These are phyloP conservation scores for Scedosporium dehoogii DNA, from an alignment of 2,329 filamentous ascomycete species.

Conservation along the genomic window DNA sequence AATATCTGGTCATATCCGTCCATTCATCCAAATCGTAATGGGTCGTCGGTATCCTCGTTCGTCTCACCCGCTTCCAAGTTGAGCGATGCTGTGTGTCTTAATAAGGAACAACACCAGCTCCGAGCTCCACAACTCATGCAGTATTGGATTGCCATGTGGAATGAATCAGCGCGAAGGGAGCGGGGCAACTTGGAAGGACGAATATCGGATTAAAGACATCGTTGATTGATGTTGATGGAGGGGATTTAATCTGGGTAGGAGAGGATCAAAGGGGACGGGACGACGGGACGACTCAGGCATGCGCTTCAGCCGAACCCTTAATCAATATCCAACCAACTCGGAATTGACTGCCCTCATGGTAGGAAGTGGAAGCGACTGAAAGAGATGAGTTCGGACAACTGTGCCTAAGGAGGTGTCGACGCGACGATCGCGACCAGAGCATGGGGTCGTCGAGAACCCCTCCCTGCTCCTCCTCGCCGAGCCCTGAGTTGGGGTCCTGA, in stretches of 20 bases:
- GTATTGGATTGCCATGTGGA: not conserved
- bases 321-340: not conserved
- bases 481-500: too few relatives aligned
- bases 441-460: too few relatives aligned
- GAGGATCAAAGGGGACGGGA: not conserved
- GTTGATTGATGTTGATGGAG: not conserved
- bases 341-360: not conserved
- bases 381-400: too few relatives aligned
- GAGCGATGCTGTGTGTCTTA: not conserved
- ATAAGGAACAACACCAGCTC: not conserved
- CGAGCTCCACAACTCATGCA: not conserved
- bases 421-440: too few relatives aligned
- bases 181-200: too few relatives aligned
- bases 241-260: conserved; percentile 2
- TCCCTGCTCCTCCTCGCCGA: too few relatives aligned
- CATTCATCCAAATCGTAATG: not conserved
- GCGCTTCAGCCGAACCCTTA: conserved; percentile 1
- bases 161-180: not conserved
- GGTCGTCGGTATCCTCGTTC: not conserved
- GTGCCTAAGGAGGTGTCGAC: too few relatives aligned
- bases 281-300: not conserved
- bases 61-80: not conserved
- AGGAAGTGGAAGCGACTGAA: not conserved
- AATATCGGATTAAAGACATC: not conserved
- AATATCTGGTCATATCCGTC: not conserved